These are phyloP conservation scores for Colletotrichum brevisporum DNA, from an alignment of 2,329 filamentous ascomycete genomes.

Conservation along the genomic window DNA sequence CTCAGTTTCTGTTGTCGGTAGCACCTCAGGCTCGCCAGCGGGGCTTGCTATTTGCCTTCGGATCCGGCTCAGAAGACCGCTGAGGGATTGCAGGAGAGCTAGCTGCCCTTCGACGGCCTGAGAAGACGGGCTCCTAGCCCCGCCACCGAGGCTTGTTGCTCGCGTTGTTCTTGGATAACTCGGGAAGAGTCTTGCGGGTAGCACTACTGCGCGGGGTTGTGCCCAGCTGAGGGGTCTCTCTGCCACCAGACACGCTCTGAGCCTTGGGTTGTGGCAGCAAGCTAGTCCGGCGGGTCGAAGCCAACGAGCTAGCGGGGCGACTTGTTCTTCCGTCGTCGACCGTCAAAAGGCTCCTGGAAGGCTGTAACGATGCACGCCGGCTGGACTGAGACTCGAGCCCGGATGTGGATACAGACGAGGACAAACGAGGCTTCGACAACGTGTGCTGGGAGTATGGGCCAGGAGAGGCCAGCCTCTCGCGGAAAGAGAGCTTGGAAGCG, in stretches of 20 bases:
- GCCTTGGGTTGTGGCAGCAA: slow-evolving; percentile 65
- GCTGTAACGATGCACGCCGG: slow-evolving; percentile 69
- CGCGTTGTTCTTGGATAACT: slow-evolving; percentile 47
- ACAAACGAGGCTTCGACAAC: slow-evolving; percentile 60
- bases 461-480: slow-evolving; percentile 66
- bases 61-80: not conserved
- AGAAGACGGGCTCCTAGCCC: slow-evolving; percentile 45
- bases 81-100: slow-evolving; percentile 3
- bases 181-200: slow-evolving; percentile 55
- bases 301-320: slow-evolving; percentile 71
- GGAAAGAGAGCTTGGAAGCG: slow-evolving; percentile 65
- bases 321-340: slow-evolving; percentile 49
- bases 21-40: slow-evolving; percentile 37
- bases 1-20: not conserved
- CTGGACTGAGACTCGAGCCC: slow-evolving; percentile 51
- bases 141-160: slow-evolving; percentile 66
- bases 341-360: slow-evolving; percentile 53
- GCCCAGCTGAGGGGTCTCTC: slow-evolving; percentile 63
- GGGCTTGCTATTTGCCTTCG: slow-evolving; percentile 21
- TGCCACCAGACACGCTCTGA: slow-evolving; percentile 55
- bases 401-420: slow-evolving; percentile 60
- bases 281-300: slow-evolving; percentile 65
- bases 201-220: slow-evolving; percentile 60
- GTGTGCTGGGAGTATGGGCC: slow-evolving; percentile 63
- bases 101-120: slow-evolving; percentile 4